Base-by-base conservation (phyloP, 2,329 filamentous ascomycete genomes). In the Ascochyta pisi region DNA sequence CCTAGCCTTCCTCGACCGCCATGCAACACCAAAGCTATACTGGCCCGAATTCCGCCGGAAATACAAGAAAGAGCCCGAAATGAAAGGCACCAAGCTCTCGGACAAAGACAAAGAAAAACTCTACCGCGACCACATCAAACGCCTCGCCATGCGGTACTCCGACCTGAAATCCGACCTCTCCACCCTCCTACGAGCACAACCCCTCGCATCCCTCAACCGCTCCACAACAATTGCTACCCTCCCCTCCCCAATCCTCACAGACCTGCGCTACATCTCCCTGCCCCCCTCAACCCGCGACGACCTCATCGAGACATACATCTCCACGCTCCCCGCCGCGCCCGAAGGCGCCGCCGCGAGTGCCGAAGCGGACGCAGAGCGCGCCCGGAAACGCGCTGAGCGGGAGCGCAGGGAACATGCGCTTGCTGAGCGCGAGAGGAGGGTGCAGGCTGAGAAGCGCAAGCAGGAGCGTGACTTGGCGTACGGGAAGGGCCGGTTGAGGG, bases 21-120 rank as follows among this genome's bases (percentile, higher is more conserved):
- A 92, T 64, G 94, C 93, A 0, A 95, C 89, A 0, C 89, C 91
- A 0, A 98, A 96, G 77, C 83, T 99, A 1, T 99, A 96, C 81
- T 99, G 95, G 95, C 89, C 91, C 0, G 95, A 99, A 73, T 99
- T 99, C 77, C 92, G 91, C 67, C 84, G 95, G 31, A 99, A 97
- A 73, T 95, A 87, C 76, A 89, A 89, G 63, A 93, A 89, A 62
- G 92, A 96, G 61, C 76, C 84, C 0, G 84, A 88, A 48, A 92
- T 99, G 89, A 89, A 88, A 58, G 89, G 94, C 56, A 80, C 85
- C 15, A 79, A 80, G 55, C 63, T 82, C 4, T 63, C 73, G 19
- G 82, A 83, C 68, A 91, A 89, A 73, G 91, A 94, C 48, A 84
- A 89, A 31, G 91, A 96, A 71, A 92, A 89, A 76, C 81, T 86